Percentiles rank a stretch among this genome's conserved stretches.
Conservation (phyloP, 495 filamentous ascomycete species). For the Chaetomium fimeti region DNA sequence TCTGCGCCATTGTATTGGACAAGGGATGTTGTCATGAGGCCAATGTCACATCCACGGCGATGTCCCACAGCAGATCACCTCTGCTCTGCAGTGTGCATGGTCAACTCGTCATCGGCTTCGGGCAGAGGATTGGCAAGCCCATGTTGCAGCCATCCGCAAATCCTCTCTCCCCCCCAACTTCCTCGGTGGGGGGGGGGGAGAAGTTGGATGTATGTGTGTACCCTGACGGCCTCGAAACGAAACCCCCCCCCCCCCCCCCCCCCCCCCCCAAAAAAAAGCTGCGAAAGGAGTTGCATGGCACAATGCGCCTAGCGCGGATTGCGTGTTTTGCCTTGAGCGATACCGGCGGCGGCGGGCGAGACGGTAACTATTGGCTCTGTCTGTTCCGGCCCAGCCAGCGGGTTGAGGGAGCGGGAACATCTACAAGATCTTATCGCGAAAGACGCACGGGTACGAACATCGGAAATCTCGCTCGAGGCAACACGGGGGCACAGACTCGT, state of each 20-base stretch:
- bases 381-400: not conserved
- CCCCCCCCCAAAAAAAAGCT: not conserved
- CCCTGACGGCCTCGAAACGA: slow-evolving; percentile 3
- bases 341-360: slow-evolving; percentile 8
- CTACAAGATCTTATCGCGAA: not conserved
- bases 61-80: slow-evolving; percentile 6
- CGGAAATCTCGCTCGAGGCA: slow-evolving; percentile 2
- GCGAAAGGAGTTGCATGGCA: not conserved
- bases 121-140: not conserved
- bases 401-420: not conserved
- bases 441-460: not conserved
- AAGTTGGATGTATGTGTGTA: not conserved
- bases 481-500: not conserved
- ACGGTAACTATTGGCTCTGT: not conserved
- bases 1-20: not conserved
- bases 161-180: slow-evolving; percentile 3
- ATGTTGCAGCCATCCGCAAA: slow-evolving; percentile 1
- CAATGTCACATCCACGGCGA: not conserved
- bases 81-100: slow-evolving; percentile 6
- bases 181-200: slow-evolving; percentile 12
- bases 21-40: not conserved
- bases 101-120: not conserved
- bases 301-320: slow-evolving; percentile 15
- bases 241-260: too few relatives aligned
- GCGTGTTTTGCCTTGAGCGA: slow-evolving; percentile 5